A percentile compares a stretch with the other conserved stretches of the same genome.
phyloP scores from a whole-genome alignment of 2,329 filamentous ascomycete genomes.

The Stagonosporopsis chrysanthemi region DNA sequence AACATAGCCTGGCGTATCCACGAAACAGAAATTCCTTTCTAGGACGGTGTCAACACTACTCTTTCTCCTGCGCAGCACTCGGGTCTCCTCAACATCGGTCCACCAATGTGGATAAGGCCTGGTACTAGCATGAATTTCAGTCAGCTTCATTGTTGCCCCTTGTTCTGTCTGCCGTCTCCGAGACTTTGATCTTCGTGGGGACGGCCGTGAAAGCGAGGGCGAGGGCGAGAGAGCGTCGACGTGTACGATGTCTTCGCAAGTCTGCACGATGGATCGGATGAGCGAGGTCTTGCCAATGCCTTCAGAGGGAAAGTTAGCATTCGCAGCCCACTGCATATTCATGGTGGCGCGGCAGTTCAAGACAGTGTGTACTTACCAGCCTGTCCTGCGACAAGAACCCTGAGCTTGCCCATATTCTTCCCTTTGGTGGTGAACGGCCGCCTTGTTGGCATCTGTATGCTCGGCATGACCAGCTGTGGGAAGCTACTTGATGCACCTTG shows the following conservation, averaged over 20 bases:
- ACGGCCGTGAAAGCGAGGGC: constrained; percentile 34
- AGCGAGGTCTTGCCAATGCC: constrained; percentile 89
- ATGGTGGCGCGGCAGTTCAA: background rate
- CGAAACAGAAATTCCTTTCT: constrained; percentile 92
- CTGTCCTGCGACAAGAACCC: constrained; percentile 84
- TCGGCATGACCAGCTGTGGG: constrained; percentile 96
- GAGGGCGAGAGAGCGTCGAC: constrained; percentile 69
- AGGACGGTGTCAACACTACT: constrained; percentile 79
- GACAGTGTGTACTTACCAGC: constrained; percentile 61
- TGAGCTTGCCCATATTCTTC: constrained; percentile 82
- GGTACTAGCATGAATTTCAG: constrained; percentile 56
- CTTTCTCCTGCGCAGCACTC: constrained; percentile 64
- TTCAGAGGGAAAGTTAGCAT: constrained; percentile 47
- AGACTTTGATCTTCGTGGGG: constrained; percentile 35
- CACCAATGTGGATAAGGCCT: constrained; percentile 85
- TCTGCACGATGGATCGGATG: constrained; percentile 85
- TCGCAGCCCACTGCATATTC: background rate
- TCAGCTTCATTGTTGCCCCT: constrained; percentile 39
- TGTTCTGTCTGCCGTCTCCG: constrained; percentile 35
- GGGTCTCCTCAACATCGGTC: constrained; percentile 76
- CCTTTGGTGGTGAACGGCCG: constrained; percentile 90
- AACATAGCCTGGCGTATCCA: constrained; percentile 77
- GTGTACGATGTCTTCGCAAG: constrained; percentile 91
- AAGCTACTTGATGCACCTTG: constrained; percentile 47
- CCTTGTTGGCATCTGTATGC: constrained; percentile 86